These are phyloP conservation scores for Blastobotrys niveus DNA, from an alignment of 1,139 yeast genomes.

Conservation along the genomic window DNA sequence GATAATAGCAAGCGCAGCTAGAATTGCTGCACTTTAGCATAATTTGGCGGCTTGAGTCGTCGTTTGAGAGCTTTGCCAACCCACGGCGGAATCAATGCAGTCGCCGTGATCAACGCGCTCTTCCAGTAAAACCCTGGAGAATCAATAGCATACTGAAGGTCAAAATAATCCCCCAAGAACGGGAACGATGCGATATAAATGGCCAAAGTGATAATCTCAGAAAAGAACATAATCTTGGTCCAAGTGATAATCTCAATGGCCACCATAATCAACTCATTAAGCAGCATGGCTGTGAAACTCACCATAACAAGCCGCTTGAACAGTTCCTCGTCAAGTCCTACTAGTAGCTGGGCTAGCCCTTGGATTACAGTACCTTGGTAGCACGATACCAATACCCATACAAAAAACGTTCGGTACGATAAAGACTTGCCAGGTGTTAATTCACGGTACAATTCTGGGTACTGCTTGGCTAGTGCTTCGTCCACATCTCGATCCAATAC, in stretches of 20 bases:
- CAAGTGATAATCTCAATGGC: slow-evolving; percentile 87
- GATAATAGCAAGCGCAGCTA: slow-evolving; percentile 12
- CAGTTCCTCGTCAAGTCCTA: slow-evolving; percentile 49
- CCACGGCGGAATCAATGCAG: slow-evolving; percentile 90
- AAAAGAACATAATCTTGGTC: slow-evolving; percentile 70
- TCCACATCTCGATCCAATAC: slow-evolving; percentile 89
- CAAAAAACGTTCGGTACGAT: slow-evolving; percentile 80
- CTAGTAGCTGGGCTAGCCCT: slow-evolving; percentile 67
- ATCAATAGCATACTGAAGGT: slow-evolving; percentile 56
- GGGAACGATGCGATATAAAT: slow-evolving; percentile 74
- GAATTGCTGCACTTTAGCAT: slow-evolving; percentile 90
- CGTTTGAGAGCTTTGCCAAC: slow-evolving; percentile 67
- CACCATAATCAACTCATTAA: slow-evolving; percentile 90
- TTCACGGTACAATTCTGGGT: slow-evolving; percentile 93
- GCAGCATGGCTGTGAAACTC: slow-evolving; percentile 70
- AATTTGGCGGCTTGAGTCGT: slow-evolving; percentile 83
- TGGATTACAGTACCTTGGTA: slow-evolving; percentile 83
- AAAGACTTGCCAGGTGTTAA: slow-evolving; percentile 81
- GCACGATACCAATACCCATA: slow-evolving; percentile 83
- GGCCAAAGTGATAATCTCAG: slow-evolving; percentile 65
- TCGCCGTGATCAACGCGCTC: slow-evolving; percentile 52
- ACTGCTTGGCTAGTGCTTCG: slow-evolving; percentile 79
- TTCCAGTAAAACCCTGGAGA: slow-evolving; percentile 62
- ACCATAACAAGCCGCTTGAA: slow-evolving; percentile 79
- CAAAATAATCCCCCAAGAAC: slow-evolving; percentile 76